phyloP scores from a whole-genome alignment of 306 rosid species.

The Malus orientalis region DNA sequence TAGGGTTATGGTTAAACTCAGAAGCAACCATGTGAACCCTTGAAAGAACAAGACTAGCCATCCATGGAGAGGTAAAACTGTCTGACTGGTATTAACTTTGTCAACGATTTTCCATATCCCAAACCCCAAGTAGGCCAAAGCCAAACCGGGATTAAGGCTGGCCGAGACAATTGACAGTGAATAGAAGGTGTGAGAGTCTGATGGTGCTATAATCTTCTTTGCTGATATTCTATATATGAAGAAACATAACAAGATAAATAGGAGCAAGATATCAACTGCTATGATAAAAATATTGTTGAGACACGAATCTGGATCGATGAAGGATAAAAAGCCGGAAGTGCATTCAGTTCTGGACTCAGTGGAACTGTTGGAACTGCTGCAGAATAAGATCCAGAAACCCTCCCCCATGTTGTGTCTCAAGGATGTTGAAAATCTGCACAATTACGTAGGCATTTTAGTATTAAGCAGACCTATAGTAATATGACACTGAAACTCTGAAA shows the following conservation, averaged over 20 bases:
- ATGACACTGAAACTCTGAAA: background rate
- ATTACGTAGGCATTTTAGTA: background rate
- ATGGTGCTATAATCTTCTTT: background rate
- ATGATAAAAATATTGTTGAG: constrained; percentile 7
- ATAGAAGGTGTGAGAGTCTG: background rate
- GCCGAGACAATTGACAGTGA: background rate
- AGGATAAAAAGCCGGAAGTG: constrained; percentile 4
- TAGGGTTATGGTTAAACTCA: background rate
- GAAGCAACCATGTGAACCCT: constrained; percentile 26
- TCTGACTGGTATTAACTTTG: background rate
- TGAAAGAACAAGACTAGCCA: constrained; percentile 19
- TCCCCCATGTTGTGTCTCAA: background rate
- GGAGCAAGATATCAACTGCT: constrained; percentile 13
- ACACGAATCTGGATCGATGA: constrained; percentile 15
- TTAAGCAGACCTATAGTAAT: background rate
- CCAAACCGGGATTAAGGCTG: constrained; percentile 1
- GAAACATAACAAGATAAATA: constrained; percentile 5
- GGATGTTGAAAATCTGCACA: constrained; percentile 6
- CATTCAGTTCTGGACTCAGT: background rate
- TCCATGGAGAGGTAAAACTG: constrained; percentile 10
- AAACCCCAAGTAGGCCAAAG: constrained; percentile 22
- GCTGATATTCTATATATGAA: background rate
- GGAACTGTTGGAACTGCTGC: background rate
- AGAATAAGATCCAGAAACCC: constrained; percentile 8
- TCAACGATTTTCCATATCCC: background rate